Evolutionary conservation across 345 rosid species (phyloP).

Genomic region (Salix arbutifolia): DNA sequence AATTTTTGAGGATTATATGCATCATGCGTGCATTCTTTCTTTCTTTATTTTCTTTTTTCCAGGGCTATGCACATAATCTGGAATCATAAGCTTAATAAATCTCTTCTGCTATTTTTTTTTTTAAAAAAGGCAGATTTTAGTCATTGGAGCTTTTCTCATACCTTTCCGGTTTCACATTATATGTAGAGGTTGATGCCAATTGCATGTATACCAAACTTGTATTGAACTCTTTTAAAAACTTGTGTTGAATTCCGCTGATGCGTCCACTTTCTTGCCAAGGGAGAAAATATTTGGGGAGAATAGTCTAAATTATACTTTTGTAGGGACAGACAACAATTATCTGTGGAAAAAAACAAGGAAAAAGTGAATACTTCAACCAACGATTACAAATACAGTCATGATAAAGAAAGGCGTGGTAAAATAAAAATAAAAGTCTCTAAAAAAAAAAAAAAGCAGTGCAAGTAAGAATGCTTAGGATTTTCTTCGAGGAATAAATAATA

Average conservation of each 20-base stretch:
- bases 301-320: background rate
- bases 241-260: background rate
- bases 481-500: background rate
- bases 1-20: background rate
- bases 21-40: background rate
- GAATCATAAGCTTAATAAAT: background rate
- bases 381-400: slow-evolving; percentile 12
- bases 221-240: too few relatives aligned
- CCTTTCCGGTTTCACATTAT: background rate
- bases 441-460: background rate
- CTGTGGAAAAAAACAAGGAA: background rate
- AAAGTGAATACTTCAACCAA: background rate
- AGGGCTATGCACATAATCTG: background rate
- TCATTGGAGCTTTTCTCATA: background rate
- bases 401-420: background rate
- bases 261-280: background rate
- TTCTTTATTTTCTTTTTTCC: background rate
- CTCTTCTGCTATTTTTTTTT: background rate
- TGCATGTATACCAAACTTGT: too few relatives aligned
- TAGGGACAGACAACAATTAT: slow-evolving; percentile 3
- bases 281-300: background rate
- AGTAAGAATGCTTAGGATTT: background rate
- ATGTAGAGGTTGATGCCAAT: background rate
- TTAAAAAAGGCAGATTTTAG: background rate
- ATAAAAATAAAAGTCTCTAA: background rate